These are phyloP conservation scores for Phytophthora multivora DNA, from an alignment of 352 stramenopile species.

Conservation along the genomic window DNA sequence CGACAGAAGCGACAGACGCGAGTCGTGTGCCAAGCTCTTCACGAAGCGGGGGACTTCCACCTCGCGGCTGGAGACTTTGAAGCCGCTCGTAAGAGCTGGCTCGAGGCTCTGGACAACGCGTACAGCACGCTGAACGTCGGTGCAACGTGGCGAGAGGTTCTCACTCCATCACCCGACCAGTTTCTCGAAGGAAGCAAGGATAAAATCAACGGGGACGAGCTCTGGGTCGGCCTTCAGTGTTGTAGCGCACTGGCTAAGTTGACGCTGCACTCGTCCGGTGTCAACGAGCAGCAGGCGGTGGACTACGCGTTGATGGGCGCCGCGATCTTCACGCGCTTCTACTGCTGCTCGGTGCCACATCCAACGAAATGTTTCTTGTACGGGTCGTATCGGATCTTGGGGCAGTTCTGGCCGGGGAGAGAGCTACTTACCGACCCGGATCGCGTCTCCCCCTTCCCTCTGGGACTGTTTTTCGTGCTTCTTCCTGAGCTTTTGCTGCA, in stretches of 20 bases:
- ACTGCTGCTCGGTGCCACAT: conserved; percentile 63
- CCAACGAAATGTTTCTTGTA: conserved; percentile 63
- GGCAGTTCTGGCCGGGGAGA: conserved; percentile 63
- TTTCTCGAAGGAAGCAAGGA: conserved; percentile 25
- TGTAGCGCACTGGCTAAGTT: conserved; percentile 65
- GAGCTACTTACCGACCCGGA: conserved; percentile 54
- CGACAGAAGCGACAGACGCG: too few species aligned
- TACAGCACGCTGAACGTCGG: conserved; percentile 60
- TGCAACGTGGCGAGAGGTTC: conserved; percentile 53
- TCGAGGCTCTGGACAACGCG: conserved; percentile 76
- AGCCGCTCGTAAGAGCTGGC: conserved; percentile 65
- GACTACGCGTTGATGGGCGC: conserved; percentile 75
- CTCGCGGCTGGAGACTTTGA: conserved; percentile 47
- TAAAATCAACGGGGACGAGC: conserved; percentile 55
- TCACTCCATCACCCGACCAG: conserved; percentile 26
- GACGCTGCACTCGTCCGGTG: conserved; percentile 43
- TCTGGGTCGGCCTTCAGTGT: conserved; percentile 59
- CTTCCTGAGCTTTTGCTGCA: conserved; percentile 59
- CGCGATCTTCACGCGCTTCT: conserved; percentile 59
- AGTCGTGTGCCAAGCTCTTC: too few species aligned
- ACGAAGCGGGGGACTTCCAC: too few species aligned
- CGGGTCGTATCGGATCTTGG: conserved; percentile 56
- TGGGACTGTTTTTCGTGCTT: conserved; percentile 47
- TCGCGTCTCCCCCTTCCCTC: conserved; percentile 36
- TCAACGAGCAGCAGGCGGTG: conserved; percentile 42